A percentile compares a stretch with the other conserved stretches of the same genome.
Conservation (phyloP, 2,329 filamentous ascomycete species). For the Clarireedia monteithiana region DNA sequence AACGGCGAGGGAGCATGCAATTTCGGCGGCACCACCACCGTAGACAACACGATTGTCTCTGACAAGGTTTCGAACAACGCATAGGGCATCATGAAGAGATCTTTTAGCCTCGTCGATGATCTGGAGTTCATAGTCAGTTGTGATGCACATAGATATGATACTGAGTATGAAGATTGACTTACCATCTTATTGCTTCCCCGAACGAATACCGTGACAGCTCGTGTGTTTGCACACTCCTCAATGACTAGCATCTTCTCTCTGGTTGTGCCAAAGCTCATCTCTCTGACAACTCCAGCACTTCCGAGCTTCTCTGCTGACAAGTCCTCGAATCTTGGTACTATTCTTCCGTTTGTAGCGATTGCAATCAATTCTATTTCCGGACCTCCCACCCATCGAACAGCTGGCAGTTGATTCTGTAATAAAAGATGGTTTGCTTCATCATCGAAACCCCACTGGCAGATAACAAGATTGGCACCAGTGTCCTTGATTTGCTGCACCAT, state of each 20-base stretch:
- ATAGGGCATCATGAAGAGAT: constrained; percentile 93
- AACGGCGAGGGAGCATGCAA: constrained; percentile 92
- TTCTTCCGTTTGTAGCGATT: constrained; percentile 95
- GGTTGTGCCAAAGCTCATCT: constrained; percentile 96
- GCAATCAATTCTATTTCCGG: constrained; percentile 98
- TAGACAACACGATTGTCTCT: constrained; percentile 96
- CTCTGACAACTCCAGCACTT: constrained; percentile 78
- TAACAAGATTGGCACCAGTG: constrained; percentile 91
- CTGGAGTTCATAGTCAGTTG: constrained; percentile 35
- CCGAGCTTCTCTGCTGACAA: constrained; percentile 86
- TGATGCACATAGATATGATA: neutral
- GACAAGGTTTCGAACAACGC: constrained; percentile 94
- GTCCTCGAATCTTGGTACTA: constrained; percentile 95
- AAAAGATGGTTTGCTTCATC: constrained; percentile 97
- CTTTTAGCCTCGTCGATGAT: constrained; percentile 99
- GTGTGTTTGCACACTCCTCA: constrained; percentile 96
- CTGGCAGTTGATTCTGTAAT: constrained; percentile 90
- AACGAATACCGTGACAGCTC: constrained; percentile 93
- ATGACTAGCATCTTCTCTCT: constrained; percentile 99
- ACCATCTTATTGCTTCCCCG: constrained; percentile 99
- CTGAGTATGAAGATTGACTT: constrained; percentile 27
- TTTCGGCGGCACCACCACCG: constrained; percentile 91
- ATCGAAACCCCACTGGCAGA: constrained; percentile 99
- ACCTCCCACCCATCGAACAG: constrained; percentile 95
- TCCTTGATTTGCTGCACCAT: constrained; percentile 99